Conservation (phyloP, 768 basidiomycete genomes). For the Tricholoma sp. region DNA sequence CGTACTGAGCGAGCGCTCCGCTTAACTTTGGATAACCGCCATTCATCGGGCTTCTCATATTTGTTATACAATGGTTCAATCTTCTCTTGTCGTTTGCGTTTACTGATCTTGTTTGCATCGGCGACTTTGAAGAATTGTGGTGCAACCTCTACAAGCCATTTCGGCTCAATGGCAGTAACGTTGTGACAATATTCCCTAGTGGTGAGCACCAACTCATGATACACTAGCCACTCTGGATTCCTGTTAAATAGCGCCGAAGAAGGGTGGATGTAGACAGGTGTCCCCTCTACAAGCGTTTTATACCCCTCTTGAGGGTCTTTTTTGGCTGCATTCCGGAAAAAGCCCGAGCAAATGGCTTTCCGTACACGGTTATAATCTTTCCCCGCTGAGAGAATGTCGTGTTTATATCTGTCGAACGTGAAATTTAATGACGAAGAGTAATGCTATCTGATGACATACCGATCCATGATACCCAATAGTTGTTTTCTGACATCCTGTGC, state of each 20-base stretch:
- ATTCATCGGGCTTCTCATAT: conserved; percentile 91
- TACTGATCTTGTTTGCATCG: conserved; percentile 96
- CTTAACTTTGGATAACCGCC: conserved; percentile 91
- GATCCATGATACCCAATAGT: conserved; percentile 96
- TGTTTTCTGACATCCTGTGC: conserved; percentile 99
- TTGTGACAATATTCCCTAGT: conserved; percentile 94
- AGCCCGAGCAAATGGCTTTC: conserved; percentile 94
- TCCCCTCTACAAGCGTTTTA: conserved; percentile 95
- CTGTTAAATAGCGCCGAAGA: conserved; percentile 96
- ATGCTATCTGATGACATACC: conserved; percentile 45
- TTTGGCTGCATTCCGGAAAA: conserved; percentile 97
- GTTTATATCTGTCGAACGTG: conserved; percentile 69
- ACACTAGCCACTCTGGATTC: conserved; percentile 92
- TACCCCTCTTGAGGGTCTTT: conserved; percentile 98
- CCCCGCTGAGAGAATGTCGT: conserved; percentile 91
- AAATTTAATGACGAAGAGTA: neutral
- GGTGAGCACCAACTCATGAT: conserved; percentile 94
- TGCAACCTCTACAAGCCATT: conserved; percentile 97
- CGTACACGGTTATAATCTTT: conserved; percentile 90
- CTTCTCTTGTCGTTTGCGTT: conserved; percentile 93
- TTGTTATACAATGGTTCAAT: conserved; percentile 96
- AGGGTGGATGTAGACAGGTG: conserved; percentile 98
- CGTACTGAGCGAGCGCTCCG: conserved; percentile 78
- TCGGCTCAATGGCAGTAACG: conserved; percentile 94
- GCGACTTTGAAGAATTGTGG: conserved; percentile 99